A percentile compares a stretch with the other conserved stretches of the same genome.
These are phyloP conservation scores for Clonostachys chloroleuca DNA, from an alignment of 2,329 filamentous ascomycete genomes.

Conservation along the genomic window DNA sequence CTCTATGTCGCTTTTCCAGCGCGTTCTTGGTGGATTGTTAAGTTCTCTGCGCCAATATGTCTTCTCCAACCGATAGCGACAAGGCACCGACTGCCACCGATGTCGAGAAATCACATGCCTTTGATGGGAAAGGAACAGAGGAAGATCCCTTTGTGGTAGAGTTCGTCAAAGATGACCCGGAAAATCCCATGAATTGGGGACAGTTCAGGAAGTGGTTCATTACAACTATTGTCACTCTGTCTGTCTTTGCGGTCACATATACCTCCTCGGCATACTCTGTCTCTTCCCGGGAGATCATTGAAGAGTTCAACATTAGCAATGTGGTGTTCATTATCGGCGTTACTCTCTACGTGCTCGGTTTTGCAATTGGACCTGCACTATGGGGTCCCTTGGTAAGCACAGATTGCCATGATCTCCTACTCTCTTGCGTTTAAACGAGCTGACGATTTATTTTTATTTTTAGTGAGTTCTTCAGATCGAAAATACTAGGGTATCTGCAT, in stretches of 20 bases:
- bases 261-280: slow-evolving; percentile 52
- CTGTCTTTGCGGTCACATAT: slow-evolving; percentile 61
- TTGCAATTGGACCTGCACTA: slow-evolving; percentile 49
- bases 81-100: too few relatives aligned
- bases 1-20: too few relatives aligned
- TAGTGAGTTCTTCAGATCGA: too few relatives aligned
- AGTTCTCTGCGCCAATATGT: too few relatives aligned
- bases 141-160: slow-evolving; percentile 60
- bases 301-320: slow-evolving; percentile 63
- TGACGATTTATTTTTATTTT: too few relatives aligned
- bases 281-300: slow-evolving; percentile 47
- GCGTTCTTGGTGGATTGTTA: too few relatives aligned
- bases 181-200: slow-evolving; percentile 57
- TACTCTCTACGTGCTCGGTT: slow-evolving; percentile 54
- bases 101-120: neutral
- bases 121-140: slow-evolving; percentile 41
- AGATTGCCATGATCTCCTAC: too few relatives aligned
- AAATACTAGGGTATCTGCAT: neutral
- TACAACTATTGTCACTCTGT: slow-evolving; percentile 53
- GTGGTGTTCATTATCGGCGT: slow-evolving; percentile 68
- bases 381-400: slow-evolving; percentile 48
- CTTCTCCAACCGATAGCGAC: too few relatives aligned
- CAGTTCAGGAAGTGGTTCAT: slow-evolving; percentile 56
- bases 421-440: too few relatives aligned
- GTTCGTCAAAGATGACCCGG: slow-evolving; percentile 59